These are phyloP conservation scores for Cladophialophora chaetospira DNA, from an alignment of 2,329 filamentous ascomycete species.

Conservation along the genomic window DNA sequence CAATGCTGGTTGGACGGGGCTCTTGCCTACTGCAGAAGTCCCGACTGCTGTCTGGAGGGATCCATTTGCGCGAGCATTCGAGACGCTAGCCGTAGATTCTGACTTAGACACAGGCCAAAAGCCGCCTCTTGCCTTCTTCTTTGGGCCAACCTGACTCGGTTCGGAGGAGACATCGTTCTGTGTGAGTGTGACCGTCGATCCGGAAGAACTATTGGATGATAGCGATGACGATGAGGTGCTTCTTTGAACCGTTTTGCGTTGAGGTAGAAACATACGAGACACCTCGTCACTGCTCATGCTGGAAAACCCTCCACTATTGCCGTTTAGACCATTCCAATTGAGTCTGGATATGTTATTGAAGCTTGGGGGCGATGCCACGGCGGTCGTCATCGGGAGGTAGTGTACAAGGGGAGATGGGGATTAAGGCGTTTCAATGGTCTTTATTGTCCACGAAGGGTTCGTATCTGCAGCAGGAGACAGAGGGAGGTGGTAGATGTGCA, in stretches of 20 bases:
- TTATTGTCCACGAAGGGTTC: background rate
- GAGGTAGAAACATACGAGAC: conserved; percentile 84
- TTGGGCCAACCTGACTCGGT: conserved; percentile 40
- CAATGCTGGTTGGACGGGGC: conserved; percentile 50
- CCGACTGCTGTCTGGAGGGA: conserved; percentile 48
- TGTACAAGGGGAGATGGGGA: background rate
- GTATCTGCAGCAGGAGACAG: background rate
- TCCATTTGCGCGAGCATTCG: conserved; percentile 63
- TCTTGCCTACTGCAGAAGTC: conserved; percentile 28
- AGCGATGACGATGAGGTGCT: conserved; percentile 90
- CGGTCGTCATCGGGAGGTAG: conserved; percentile 57
- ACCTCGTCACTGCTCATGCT: conserved; percentile 82
- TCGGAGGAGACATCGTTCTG: conserved; percentile 40
- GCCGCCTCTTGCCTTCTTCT: conserved; percentile 53
- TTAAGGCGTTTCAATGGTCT: background rate
- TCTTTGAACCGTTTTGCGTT: conserved; percentile 76
- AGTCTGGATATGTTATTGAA: conserved; percentile 63
- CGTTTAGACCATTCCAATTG: conserved; percentile 63
- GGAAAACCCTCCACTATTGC: conserved; percentile 62
- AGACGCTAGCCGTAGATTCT: conserved; percentile 64
- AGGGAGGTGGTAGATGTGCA: conserved; percentile 6
- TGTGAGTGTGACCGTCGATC: conserved; percentile 37
- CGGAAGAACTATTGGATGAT: conserved; percentile 62
- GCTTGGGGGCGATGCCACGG: conserved; percentile 65
- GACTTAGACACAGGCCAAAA: conserved; percentile 68